Base-by-base conservation (phyloP, 768 basidiomycete genomes). In the Galerina marginata region DNA sequence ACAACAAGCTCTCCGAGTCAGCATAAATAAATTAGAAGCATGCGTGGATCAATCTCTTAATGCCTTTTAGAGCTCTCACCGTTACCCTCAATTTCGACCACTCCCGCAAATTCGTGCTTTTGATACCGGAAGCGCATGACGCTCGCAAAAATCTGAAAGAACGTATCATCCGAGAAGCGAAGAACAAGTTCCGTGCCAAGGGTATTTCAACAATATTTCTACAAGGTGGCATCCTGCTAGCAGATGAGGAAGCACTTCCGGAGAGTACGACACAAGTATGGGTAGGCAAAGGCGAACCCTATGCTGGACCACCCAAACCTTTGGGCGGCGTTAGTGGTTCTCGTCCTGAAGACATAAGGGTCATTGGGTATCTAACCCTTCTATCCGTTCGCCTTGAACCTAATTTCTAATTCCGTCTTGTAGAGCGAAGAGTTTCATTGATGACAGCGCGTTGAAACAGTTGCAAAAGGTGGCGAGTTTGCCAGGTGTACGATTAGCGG, bases 181-280 rank as follows among this genome's bases (percentile, higher is more conserved):
- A 69, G 39, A 78, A 79, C 58, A 77, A 77, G 63, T 76, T 78
- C 56, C 70, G 75, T 14, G 55, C 61, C 53, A 74, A 75, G 67
- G 67, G 59, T 26, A 71, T 77, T 29, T 69, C 68, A 10, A 59
- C 63, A 20, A 63, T 76, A 43, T 76, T 67, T 64, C 68, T 74
- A 48, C 65, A 58, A 26, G 73, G 76, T n/a, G 77, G 75, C 14
- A 51, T 50, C 14, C 54, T 54, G 4, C 62, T 76, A 7, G 63
- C 65, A 16, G 63, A 66, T 46, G 65, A 65, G 20, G 61, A 61
- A 29, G 16, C 52, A 33, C 53, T 74, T 16, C 65, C 71, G 9
- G 65, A 70, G 25, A 60, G 65, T 36, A 60, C 61, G 29, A 60
- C 65, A 9, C 64, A 72, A 54, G 71, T 75, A 6, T 75, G 70